Evolutionary conservation across 2,329 filamentous ascomycete genomes (phyloP), one percentile per base, ranked within the genome.

Genomic region (Apiospora rasikravindrae): DNA sequence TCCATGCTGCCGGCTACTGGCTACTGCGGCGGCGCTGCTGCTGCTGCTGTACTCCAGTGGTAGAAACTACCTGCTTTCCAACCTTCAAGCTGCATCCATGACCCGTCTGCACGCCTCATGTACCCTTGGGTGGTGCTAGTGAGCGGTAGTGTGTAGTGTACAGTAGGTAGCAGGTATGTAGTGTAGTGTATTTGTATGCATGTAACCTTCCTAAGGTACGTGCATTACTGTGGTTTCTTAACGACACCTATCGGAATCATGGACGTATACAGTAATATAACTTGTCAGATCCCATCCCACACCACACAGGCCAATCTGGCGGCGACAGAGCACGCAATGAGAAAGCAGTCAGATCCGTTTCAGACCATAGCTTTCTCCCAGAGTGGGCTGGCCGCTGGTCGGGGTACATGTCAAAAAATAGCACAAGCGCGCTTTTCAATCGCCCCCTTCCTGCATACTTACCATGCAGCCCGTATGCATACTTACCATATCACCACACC

Each of bases 361-460:
- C 57, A 64, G 33, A 64, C 57, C 57, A 64, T 64, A 40, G 57
- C 57, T 64, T 64, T 24, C 4, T n/a, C 45, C 19, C 7, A 24
- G 33, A 64, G 57, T 40, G 57, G 57, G 33, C 57, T 64, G 19
- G 26, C 33, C 14, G 16, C 14, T 29, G 26, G 29, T 64, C 33
- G 57, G 57, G 57, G 57, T 64, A 64, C 57, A 57, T 57, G 57
- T 64, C 57, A 64, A 64, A 64, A 64, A 64, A 64, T 64, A 64
- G 57, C 57, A 64, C 57, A 64, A 40, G 57, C 57, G 57, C 33
- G 19, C 19, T 40, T 64, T 37, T 37, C 33, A 37, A n/a, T 24
- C 33, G 53, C 53, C 57, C 57, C 57, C 57, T 40, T 64, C 57
- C 57, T 64, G 29, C 57, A 61, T 26, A 61, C 57, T 40, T 64